A percentile compares a stretch with the other conserved stretches of the same genome.
Evolutionary conservation across 2,329 filamentous ascomycete genomes (phyloP).

Genomic region (Talaromyces verruculosus): DNA sequence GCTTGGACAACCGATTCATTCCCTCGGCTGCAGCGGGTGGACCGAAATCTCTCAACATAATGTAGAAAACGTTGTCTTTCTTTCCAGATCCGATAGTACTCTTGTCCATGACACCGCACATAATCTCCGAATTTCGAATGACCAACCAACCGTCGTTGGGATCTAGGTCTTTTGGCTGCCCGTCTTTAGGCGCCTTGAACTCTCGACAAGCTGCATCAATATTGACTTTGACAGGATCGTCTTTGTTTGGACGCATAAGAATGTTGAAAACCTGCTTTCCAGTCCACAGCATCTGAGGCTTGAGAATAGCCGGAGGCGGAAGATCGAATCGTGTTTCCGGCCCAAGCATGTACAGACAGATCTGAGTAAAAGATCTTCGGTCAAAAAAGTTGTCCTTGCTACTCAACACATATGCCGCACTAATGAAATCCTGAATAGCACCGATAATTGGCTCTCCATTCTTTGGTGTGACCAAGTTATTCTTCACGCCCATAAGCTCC

Average conservation of each 20-base stretch:
- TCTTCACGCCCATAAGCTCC: slow-evolving; percentile 95
- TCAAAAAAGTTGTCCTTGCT: slow-evolving; percentile 93
- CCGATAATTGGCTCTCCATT: slow-evolving; percentile 98
- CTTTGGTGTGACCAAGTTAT: slow-evolving; percentile 93
- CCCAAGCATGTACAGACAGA: slow-evolving; percentile 93
- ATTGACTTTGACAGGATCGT: slow-evolving; percentile 82
- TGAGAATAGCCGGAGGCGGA: slow-evolving; percentile 81
- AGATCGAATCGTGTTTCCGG: slow-evolving; percentile 75
- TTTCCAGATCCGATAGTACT: slow-evolving; percentile 95
- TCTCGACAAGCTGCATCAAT: slow-evolving; percentile 89
- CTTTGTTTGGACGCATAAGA: slow-evolving; percentile 81
- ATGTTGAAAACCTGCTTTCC: slow-evolving; percentile 96
- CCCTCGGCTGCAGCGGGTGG: slow-evolving; percentile 82
- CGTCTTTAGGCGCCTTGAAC: slow-evolving; percentile 51
- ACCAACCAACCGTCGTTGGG: slow-evolving; percentile 88
- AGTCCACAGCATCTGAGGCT: slow-evolving; percentile 87
- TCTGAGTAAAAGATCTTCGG: slow-evolving; percentile 80
- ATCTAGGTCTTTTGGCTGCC: slow-evolving; percentile 61
- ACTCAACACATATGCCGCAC: slow-evolving; percentile 84
- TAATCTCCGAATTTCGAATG: slow-evolving; percentile 92
- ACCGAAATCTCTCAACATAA: slow-evolving; percentile 92
- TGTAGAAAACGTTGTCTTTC: slow-evolving; percentile 96
- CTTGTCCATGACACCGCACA: slow-evolving; percentile 98
- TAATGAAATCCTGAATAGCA: slow-evolving; percentile 99
- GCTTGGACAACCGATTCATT: slow-evolving; percentile 90